Evolutionary conservation across 2,329 filamentous ascomycete species (phyloP), one percentile per base, ranked within the genome.

Genomic region (Colletotrichum limetticola): DNA sequence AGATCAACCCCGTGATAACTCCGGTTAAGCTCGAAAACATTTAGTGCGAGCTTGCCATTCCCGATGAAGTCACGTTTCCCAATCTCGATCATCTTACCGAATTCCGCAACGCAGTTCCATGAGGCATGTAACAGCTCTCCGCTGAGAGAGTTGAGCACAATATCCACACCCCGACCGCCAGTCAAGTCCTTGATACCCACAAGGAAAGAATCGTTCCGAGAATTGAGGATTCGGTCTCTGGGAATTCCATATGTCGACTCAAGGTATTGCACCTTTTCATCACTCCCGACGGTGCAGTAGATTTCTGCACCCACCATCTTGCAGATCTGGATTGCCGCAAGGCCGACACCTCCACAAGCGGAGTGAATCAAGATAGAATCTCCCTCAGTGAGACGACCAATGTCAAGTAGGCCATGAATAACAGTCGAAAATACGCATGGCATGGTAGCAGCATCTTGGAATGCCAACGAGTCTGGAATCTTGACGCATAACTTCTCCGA

Each of bases 21-120:
- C 0, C 80, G 78, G 2, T 79, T 81, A 0, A 61, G 79, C 67
- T 52, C 63, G 12, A 75, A 75, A 9, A 58, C 56, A n/a, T 74
- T 69, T 83, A 88, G 85, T 2, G 83, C 82, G 1, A 88, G 78
- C 4, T 78, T 77, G 3, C 79, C 82, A n/a, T 82, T 82, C 1
- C 80, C 80, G 9, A 80, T 74, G 6, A 85, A 76, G 57, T 86
- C 84, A 3, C 80, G 77, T 70, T 83, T 82, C 4, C 83, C 83
- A 26, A 86, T 81, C 60, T 86, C 85, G 0, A 86, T 68, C 75
- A 87, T 82, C 2, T 76, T 78, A 1, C 83, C 85, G 56, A 82
- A 83, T 9, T 79, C 76, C 1, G 85, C 82, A 7, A 87, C 76
- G 61, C 83, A 85, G 2, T 79, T 71, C 83, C 82, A 86, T 0